Evolutionary conservation across 192 early-diverging fungal genomes (phyloP), one percentile per base, ranked within the genome.

Genomic region (Glomus cerebriforme): DNA sequence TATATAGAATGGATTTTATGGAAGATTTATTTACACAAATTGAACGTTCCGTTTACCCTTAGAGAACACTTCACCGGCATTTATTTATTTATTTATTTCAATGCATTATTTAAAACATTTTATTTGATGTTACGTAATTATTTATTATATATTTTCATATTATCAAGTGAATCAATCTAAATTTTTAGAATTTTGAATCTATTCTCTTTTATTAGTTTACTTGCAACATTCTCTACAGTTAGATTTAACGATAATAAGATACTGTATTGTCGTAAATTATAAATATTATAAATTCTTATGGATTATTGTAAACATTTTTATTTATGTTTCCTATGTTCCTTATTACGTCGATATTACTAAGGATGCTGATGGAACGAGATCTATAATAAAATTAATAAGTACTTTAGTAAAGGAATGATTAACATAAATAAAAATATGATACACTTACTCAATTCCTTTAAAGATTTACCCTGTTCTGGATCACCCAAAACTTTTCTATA

Each of bases 1-100:
- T 77, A 49, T 77, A 77, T 77, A 59, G 76, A 49, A 77, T 77
- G 76, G 76, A 77, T 67, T 77, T 77, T 49, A 77, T 77, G 76
- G 76, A 77, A 45, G 76, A 77, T 31, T 77, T 77, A 54, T 77
- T 77, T 62, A 34, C 45, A 59, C 24, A 27, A n/a, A 35, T 73
- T 32, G 47, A 49, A 54, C n/a, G n/a, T 15, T 22, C 72, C 10
- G 27, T 73, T 19, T 12, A 68, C 7, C 31, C 34, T 17, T 54
- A 68, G 29, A 68, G 37, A 35, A 35, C 7, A 32, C n/a, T 8
- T 68, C 34, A 68, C 10, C 8, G 39, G 31, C 49, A 54, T 54
- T 54, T 19, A 54, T 54, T 54, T 54, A 19, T 54, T 54, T 22
- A 19, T 19, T 49, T 17, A 49, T 49, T 49, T 54, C 17, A 22